Evolutionary conservation across 129 eudicot species (phyloP).

Genomic region (Chrysanthemum seticuspe): DNA sequence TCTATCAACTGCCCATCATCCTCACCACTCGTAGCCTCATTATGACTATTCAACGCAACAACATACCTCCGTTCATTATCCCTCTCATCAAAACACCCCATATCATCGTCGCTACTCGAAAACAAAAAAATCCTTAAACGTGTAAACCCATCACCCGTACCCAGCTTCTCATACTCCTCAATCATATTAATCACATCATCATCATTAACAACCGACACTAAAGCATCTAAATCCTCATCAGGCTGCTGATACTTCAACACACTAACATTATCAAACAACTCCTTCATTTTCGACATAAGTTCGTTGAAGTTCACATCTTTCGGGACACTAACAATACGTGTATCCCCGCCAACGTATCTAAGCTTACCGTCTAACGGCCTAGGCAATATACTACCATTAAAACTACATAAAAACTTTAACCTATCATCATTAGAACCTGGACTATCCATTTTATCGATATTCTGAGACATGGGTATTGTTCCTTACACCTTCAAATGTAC

Average conservation of each 20-base stretch:
- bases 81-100: slow-evolving; percentile 72
- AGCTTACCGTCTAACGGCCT: slow-evolving; percentile 96
- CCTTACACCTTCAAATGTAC: too few species aligned
- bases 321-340: slow-evolving; percentile 74
- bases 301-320: slow-evolving; percentile 64
- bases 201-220: slow-evolving; percentile 94
- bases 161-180: slow-evolving; percentile 96
- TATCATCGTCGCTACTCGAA: slow-evolving; percentile 56
- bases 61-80: slow-evolving; percentile 92
- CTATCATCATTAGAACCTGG: slow-evolving; percentile 26
- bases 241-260: slow-evolving; percentile 95
- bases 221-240: slow-evolving; percentile 97
- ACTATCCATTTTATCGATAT: slow-evolving; percentile 2
- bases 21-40: slow-evolving; percentile 41
- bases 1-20: slow-evolving; percentile 66
- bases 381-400: slow-evolving; percentile 86
- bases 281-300: slow-evolving; percentile 90
- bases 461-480: too few species aligned
- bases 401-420: slow-evolving; percentile 88
- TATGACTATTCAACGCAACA: slow-evolving; percentile 92
- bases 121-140: slow-evolving; percentile 80
- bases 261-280: slow-evolving; percentile 64
- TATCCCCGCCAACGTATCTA: slow-evolving; percentile 96
- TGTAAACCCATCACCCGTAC: slow-evolving; percentile 79
- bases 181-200: slow-evolving; percentile 96